A percentile compares a stretch with the other conserved stretches of the same genome.
Conservation (phyloP, 2,329 filamentous ascomycete species). For the Phoma sp. region DNA sequence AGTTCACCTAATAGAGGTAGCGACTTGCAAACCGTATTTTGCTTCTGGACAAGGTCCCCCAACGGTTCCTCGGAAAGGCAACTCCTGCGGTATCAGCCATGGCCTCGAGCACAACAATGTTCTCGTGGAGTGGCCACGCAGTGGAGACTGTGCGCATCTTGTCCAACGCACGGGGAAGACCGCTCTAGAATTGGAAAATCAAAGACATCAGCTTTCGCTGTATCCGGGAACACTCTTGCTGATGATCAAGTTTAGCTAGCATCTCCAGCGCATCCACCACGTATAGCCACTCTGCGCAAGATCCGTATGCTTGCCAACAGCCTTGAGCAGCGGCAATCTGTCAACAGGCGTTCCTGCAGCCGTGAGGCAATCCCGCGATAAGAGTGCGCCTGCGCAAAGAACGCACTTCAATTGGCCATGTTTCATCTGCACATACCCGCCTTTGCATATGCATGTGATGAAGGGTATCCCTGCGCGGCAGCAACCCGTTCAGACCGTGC, state of each 20-base stretch:
- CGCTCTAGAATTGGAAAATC: conserved; percentile 39
- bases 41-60: background rate
- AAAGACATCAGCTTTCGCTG: background rate
- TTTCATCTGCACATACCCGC: conserved; percentile 45
- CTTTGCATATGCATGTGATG: conserved; percentile 49
- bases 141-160: conserved; percentile 42
- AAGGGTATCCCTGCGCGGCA: conserved; percentile 37
- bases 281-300: background rate
- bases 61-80: conserved; percentile 12
- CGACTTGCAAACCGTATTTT: background rate
- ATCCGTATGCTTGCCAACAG: background rate
- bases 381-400: conserved; percentile 28
- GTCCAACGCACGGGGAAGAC: conserved; percentile 38
- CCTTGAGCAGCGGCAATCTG: conserved; percentile 26
- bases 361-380: conserved; percentile 44
- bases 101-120: conserved; percentile 30
- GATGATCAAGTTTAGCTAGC: background rate
- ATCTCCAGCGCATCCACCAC: background rate
- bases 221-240: background rate
- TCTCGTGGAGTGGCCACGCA: conserved; percentile 33
- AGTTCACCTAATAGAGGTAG: background rate
- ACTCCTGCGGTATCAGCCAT: conserved; percentile 28
- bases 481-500: conserved; percentile 21
- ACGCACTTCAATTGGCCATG: conserved; percentile 34
- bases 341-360: conserved; percentile 47